Evolutionary conservation across 2,329 filamentous ascomycete genomes (phyloP), one percentile per base, ranked within the genome.

Genomic region (Beauveria sp.): DNA sequence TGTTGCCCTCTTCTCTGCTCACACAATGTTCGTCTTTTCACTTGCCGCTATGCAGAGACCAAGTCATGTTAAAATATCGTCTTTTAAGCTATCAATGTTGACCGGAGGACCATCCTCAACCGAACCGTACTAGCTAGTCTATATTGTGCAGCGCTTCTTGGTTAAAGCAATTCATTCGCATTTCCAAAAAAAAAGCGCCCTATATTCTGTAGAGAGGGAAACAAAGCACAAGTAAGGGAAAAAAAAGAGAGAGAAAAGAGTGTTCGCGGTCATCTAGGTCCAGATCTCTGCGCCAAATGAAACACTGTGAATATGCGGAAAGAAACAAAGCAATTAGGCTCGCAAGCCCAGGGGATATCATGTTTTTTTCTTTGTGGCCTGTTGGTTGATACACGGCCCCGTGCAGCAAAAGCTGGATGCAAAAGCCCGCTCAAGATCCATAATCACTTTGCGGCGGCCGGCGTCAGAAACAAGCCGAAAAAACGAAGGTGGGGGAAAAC

Each of bases 311-410:
- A 56, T 62, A 49, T 46, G 63, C 22, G 47, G 60, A 52, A 58
- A 49, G 45, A 49, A 42, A 53, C 45, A 56, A 53, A 34, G 53
- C 28, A 50, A 12, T 24, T 20, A 34, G 50, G 42, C 50, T 42
- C 53, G 45, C 28, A 43, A 45, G 56, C 53, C 45, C 18, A 53
- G 42, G 60, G 65, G 53, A 66, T 57, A 63, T 65, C 63, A 63
- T 65, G 42, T 49, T 57, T 54, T 62, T 64, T 57, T 56, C 51
- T 53, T 62, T 54, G 34, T 46, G 34, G 28, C 26, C 28, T 7
- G 20, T 60, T 43, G 24, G 38, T 53, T 38, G 40, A 18, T n/a
- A 38, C 16, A 12, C 4, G 45, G 26, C 28, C 55, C 20, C 20
- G 40, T 6, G 20, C 20, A 42, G 49, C 16, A 24, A 18, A 59